A percentile compares a stretch with the other conserved stretches of the same genome.
Conservation (phyloP, 2,329 filamentous ascomycete genomes). For the Ophiostoma montium region DNA sequence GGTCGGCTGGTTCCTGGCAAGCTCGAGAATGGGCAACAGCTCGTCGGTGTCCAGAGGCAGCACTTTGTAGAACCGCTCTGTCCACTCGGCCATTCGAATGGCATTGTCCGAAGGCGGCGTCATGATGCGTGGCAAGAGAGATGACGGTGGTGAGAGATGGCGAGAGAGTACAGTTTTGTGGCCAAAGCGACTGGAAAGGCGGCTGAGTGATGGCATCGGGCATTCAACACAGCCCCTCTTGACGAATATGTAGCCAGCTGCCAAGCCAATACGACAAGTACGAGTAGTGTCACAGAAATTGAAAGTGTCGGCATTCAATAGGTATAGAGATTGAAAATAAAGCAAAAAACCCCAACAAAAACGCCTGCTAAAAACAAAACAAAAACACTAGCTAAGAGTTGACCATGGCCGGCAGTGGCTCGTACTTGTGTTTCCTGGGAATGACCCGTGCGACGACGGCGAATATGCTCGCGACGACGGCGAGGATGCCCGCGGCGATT, state of each 20-base stretch:
- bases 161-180: no score
- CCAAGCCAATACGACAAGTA: background rate
- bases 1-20: background rate
- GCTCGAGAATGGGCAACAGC: constrained; percentile 4
- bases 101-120: no score
- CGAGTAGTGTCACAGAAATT: background rate
- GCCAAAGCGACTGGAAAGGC: no score
- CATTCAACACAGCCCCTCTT: no score
- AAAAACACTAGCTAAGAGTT: background rate
- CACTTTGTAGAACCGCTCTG: constrained; percentile 1
- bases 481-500: background rate
- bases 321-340: no score
- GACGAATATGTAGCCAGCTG: no score
- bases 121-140: no score
- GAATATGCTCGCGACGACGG: background rate
- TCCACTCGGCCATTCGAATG: constrained; percentile 2
- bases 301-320: no score
- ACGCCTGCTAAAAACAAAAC: background rate
- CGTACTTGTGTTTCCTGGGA: background rate
- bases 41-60: constrained; percentile 9
- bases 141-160: no score
- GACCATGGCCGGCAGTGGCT: constrained; percentile 1
- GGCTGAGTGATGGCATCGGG: no score
- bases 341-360: no score
- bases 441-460: no score